These are phyloP conservation scores for Curvularia hawaiiensis DNA, from an alignment of 2,329 filamentous ascomycete species.

Conservation along the genomic window DNA sequence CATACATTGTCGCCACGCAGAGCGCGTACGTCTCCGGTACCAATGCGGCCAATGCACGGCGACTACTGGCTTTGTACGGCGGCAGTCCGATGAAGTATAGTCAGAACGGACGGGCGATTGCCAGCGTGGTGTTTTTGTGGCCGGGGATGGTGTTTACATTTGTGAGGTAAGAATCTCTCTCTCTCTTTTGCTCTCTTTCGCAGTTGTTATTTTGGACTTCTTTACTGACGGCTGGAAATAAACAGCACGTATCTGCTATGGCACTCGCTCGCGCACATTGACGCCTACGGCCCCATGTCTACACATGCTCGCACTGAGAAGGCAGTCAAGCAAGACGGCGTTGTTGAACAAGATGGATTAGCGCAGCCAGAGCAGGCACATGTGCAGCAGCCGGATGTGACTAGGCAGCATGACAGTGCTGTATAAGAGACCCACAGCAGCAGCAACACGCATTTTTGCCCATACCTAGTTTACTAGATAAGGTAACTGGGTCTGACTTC, in stretches of 20 bases:
- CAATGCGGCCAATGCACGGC: slow-evolving; percentile 33
- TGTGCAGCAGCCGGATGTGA: background rate
- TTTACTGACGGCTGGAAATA: background rate
- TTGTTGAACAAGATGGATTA: background rate
- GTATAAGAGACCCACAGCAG: background rate
- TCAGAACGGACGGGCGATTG: slow-evolving; percentile 57
- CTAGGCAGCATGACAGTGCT: background rate
- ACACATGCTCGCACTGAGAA: slow-evolving; percentile 39
- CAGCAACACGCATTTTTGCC: too few relatives aligned
- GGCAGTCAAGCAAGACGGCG: background rate
- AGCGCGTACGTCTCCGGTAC: slow-evolving; percentile 55
- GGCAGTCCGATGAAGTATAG: slow-evolving; percentile 52
- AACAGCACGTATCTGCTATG: slow-evolving; percentile 48
- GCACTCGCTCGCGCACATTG: slow-evolving; percentile 47
- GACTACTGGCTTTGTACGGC: slow-evolving; percentile 46
- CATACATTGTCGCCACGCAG: slow-evolving; percentile 56
- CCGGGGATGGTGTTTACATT: slow-evolving; percentile 56
- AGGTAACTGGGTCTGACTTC: too few relatives aligned
- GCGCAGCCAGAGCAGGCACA: background rate
- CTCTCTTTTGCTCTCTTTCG: background rate
- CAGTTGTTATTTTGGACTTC: background rate
- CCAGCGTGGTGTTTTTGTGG: slow-evolving; percentile 60
- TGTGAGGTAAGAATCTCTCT: slow-evolving; percentile 45
- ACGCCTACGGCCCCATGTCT: slow-evolving; percentile 47
- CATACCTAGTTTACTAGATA: background rate